Percentiles rank a stretch among this genome's conserved stretches.
These are phyloP conservation scores for Trichoderma erinaceum DNA, from an alignment of 495 filamentous ascomycete species.

Conservation along the genomic window DNA sequence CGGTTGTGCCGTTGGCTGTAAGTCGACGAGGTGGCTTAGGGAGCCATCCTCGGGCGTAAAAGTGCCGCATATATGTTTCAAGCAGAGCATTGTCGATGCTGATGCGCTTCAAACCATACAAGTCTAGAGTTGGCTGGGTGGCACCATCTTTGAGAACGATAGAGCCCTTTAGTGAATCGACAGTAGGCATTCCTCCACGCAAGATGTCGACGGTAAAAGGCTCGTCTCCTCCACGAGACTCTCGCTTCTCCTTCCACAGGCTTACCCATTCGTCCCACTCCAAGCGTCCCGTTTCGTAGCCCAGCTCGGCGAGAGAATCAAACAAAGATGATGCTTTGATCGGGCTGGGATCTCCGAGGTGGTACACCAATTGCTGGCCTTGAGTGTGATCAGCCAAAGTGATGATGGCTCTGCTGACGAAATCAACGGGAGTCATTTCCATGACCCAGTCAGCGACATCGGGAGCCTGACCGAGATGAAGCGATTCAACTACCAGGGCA, in stretches of 20 bases:
- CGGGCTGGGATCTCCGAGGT: slow-evolving; percentile 60
- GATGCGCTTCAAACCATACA: slow-evolving; percentile 47
- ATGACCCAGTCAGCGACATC: slow-evolving; percentile 61
- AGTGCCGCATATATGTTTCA: slow-evolving; percentile 61
- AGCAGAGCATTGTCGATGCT: slow-evolving; percentile 54
- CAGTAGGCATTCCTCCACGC: slow-evolving; percentile 59
- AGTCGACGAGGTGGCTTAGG: slow-evolving; percentile 44
- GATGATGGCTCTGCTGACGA: slow-evolving; percentile 59
- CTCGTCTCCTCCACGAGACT: slow-evolving; percentile 53
- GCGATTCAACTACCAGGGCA: slow-evolving; percentile 60
- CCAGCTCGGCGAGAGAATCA: slow-evolving; percentile 49
- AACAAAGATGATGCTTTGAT: slow-evolving; percentile 51
- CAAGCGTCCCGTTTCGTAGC: slow-evolving; percentile 54
- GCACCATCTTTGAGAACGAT: slow-evolving; percentile 55
- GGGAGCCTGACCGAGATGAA: slow-evolving; percentile 54
- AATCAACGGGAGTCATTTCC: slow-evolving; percentile 69
- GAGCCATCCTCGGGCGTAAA: slow-evolving; percentile 65
- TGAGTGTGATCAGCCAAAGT: slow-evolving; percentile 50
- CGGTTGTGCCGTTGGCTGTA: slow-evolving; percentile 26
- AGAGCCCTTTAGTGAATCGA: slow-evolving; percentile 48
- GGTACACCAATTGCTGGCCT: slow-evolving; percentile 51
- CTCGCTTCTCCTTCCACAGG: slow-evolving; percentile 55
- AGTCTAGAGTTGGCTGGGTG: slow-evolving; percentile 48
- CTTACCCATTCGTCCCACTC: slow-evolving; percentile 58
- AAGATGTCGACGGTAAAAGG: slow-evolving; percentile 27